These are phyloP conservation scores for Pseudogymnoascus sp. DNA, from an alignment of 2,329 filamentous ascomycete species.

Conservation along the genomic window DNA sequence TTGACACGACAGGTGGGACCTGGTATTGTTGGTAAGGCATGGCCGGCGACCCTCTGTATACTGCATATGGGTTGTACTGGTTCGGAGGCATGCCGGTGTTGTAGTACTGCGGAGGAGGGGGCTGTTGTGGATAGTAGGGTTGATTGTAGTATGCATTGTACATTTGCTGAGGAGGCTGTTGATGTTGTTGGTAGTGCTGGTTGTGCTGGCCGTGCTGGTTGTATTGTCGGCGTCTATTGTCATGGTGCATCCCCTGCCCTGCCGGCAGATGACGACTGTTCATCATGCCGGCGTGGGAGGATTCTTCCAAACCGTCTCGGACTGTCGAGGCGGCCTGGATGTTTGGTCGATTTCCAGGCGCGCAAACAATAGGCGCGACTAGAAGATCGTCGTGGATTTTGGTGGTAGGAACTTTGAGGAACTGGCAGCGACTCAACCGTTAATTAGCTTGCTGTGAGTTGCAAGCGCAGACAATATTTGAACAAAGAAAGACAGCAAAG, in stretches of 20 bases:
- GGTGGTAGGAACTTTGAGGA: not conserved
- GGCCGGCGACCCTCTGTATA: constrained; percentile 41
- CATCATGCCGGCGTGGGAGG: constrained; percentile 65
- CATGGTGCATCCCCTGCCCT: constrained; percentile 48
- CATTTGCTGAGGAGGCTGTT: constrained; percentile 33
- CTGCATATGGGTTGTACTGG: constrained; percentile 40
- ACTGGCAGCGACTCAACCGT: not conserved
- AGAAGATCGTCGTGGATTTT: constrained; percentile 1
- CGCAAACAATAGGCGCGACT: not conserved
- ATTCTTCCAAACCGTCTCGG: constrained; percentile 20
- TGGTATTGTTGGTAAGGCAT: constrained; percentile 46
- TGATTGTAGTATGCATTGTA: constrained; percentile 45
- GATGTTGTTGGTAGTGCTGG: constrained; percentile 24
- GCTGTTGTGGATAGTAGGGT: constrained; percentile 45
- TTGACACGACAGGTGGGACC: constrained; percentile 30
- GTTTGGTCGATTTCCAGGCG: not conserved
- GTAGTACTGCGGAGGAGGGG: constrained; percentile 51
- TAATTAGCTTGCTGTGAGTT: not conserved
- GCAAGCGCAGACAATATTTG: not conserved
- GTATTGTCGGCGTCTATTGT: constrained; percentile 26
- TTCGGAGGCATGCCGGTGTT: constrained; percentile 37
- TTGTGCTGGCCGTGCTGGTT: constrained; percentile 18
- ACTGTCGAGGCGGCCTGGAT: constrained; percentile 17
- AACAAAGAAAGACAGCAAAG: not conserved
- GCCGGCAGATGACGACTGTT: constrained; percentile 68